Base-by-base conservation (phyloP, 805 yeast species). In the Candida stauntonica region DNA sequence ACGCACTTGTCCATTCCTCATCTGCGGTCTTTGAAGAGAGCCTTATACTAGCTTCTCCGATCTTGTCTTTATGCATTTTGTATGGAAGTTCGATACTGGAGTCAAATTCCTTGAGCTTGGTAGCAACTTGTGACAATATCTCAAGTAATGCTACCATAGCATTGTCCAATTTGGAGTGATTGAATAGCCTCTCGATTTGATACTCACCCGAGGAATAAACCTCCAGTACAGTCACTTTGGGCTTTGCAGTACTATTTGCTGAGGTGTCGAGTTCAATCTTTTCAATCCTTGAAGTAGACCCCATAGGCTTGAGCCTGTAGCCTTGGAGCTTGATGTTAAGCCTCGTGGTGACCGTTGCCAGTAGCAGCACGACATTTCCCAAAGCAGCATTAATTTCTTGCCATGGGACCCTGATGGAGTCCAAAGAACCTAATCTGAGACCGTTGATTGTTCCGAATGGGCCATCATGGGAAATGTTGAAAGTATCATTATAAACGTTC, bases 301-400 rank as follows among this genome's bases (percentile, higher is more conserved):
- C 96, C 75, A 86, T 67, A 0, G 97, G 96, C 17, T 78, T 72
- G 14, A 89, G 60, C 43, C 73, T 73, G 58, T 84, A 89, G 4
- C 76, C 75, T 0, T 65, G 63, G 7, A 86, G 55, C 23, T 68
- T 68, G 18, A 86, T 58, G 7, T 74, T 67, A 21, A 87, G 65
- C 31, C 80, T 67, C 11, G 75, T 64, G 1, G 75, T 61, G 3
- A 88, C 69, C 2, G 91, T 85, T 1, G 81, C 70, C 21, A 89
- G 56, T 15, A 91, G 60, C 11, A 87, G 62, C 2, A 86, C 73
- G 2, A 89, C 64, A 48, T 89, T 96, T 0, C 98, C 98, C 51
- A 89, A 62, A 0, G 95, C 96, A 2, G 94, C 93, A 55, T 88
- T 89, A 30, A 87, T 81, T 51, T 89, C 98, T 38, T 86, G 77